Percentiles rank a stretch among this genome's conserved stretches.
Conservation (phyloP, 169 alveolate species). For the Cystoisospora suis region DNA sequence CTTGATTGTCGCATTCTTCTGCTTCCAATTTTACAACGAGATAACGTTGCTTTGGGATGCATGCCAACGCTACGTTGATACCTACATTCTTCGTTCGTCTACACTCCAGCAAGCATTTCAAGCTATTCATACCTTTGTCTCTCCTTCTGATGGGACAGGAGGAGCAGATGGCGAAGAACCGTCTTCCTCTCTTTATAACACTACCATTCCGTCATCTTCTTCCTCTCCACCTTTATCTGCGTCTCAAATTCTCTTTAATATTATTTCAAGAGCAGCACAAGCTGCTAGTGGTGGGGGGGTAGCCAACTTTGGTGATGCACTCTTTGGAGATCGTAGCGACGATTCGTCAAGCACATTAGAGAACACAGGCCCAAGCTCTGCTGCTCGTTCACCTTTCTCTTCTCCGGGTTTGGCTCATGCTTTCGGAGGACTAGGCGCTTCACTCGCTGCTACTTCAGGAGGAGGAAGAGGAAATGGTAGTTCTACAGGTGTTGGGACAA, state of each 20-base stretch:
- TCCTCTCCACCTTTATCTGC: neutral
- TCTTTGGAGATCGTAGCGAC: too few species aligned
- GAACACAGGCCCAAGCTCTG: neutral
- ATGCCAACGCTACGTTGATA: constrained; percentile 11
- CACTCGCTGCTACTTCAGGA: neutral
- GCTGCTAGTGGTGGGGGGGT: neutral
- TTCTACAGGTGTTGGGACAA: neutral
- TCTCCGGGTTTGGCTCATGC: neutral
- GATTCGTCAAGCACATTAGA: too few species aligned
- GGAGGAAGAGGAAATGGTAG: neutral
- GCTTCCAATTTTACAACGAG: constrained; percentile 45
- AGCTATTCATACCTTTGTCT: neutral
- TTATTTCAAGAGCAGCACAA: neutral
- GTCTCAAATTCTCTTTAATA: neutral
- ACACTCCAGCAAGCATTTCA: constrained; percentile 9
- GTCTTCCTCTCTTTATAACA: neutral
- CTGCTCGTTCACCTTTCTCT: neutral
- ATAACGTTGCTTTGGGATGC: constrained; percentile 39
- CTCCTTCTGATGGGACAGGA: constrained; percentile 7
- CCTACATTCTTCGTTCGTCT: constrained; percentile 20
- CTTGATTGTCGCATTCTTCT: constrained; percentile 53
- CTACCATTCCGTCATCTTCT: neutral
- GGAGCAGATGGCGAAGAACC: neutral
- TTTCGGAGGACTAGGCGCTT: too few species aligned
- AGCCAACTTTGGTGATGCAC: too few species aligned